These are phyloP conservation scores for Effrenium voratum DNA, from an alignment of 73 alveolate species.

Conservation along the genomic window DNA sequence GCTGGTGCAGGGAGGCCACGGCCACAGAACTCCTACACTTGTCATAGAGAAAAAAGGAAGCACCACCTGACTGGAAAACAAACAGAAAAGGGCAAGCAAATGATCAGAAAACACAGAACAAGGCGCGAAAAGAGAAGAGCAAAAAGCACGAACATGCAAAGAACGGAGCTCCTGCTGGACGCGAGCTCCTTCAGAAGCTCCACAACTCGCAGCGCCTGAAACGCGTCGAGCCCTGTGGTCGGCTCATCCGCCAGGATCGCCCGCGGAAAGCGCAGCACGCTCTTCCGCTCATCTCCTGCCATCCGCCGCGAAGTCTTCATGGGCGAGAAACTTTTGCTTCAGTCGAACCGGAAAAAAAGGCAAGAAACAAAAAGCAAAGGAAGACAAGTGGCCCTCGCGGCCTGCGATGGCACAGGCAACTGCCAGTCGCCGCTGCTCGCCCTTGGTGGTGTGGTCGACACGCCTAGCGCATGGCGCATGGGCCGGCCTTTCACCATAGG, in stretches of 20 bases:
- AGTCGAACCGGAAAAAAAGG: not conserved
- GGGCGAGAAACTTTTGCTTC: not conserved
- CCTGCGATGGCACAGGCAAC: slow-evolving; percentile 93
- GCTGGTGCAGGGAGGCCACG: slow-evolving; percentile 73
- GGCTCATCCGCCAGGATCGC: slow-evolving; percentile 87
- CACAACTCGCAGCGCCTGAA: slow-evolving; percentile 82
- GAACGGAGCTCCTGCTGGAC: not conserved
- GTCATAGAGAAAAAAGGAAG: too few relatives aligned
- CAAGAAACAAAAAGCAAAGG: not conserved
- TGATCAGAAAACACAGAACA: too few relatives aligned
- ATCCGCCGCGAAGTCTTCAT: not conserved
- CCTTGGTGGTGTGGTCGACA: slow-evolving; percentile 86
- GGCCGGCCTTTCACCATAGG: not conserved
- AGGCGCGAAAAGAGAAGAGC: not conserved
- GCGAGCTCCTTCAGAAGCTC: slow-evolving; percentile 82
- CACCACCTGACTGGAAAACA: too few relatives aligned
- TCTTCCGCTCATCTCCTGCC: not conserved
- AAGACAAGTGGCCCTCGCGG: not conserved
- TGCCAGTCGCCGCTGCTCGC: slow-evolving; percentile 91
- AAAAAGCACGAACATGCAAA: not conserved
- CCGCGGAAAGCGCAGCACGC: slow-evolving; percentile 13
- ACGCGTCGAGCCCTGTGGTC: slow-evolving; percentile 80
- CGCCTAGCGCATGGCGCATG: too few relatives aligned
- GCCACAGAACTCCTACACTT: slow-evolving; percentile 75
- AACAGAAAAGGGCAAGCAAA: too few relatives aligned